Evolutionary conservation across 2,329 filamentous ascomycete genomes (phyloP), one percentile per base, ranked within the genome.

Genomic region (Microascus cirrosus): DNA sequence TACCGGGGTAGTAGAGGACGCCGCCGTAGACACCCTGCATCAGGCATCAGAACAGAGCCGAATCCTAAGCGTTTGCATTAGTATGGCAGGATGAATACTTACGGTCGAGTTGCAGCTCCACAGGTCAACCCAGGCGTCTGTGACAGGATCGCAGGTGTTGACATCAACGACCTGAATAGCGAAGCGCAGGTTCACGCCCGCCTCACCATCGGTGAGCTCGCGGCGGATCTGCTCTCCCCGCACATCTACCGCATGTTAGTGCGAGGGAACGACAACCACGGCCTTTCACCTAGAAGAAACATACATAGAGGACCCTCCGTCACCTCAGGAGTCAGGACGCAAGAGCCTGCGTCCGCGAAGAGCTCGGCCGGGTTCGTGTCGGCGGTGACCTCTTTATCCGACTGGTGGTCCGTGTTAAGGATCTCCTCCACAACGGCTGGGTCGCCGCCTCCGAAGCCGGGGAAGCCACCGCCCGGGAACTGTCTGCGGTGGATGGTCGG

Each of bases 251-350:
- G 20, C 13, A 20, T 35, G 11, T 50, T 50, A n/a, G n/a, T 18
- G 24, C 20, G 20, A 8, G 28, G 10, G n/a, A 20, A 24, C 10
- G 4, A 54, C 10, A 50, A 48, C 22, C 3, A 3, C 18, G 42
- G 42, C 18, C 12, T 20, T 2, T 7, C 13, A 35, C 18, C 28
- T 35, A 18, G 28, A 20, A n/a, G 6, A 2, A 10, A 60, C 61
- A 56, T 63, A 63, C 66, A 77, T 63, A 76, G 75, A 50, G 78
- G 78, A 1, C 78, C 78, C 63, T 79, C 70, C 2, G 76, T 80
- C 12, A 75, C 74, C 62, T 80, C 78, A 0, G 77, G 76, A 3
- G 71, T 74, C 28, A 81, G 68, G 12, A 79, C 69, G 57, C 78
- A 81, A 18, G 74, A 71, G 32, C 67, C 69, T 55, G 71, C 70